A percentile compares a stretch with the other conserved stretches of the same genome.
Evolutionary conservation across 2,329 filamentous ascomycete species (phyloP).

Genomic region (Thermothelomyces thermophilus): DNA sequence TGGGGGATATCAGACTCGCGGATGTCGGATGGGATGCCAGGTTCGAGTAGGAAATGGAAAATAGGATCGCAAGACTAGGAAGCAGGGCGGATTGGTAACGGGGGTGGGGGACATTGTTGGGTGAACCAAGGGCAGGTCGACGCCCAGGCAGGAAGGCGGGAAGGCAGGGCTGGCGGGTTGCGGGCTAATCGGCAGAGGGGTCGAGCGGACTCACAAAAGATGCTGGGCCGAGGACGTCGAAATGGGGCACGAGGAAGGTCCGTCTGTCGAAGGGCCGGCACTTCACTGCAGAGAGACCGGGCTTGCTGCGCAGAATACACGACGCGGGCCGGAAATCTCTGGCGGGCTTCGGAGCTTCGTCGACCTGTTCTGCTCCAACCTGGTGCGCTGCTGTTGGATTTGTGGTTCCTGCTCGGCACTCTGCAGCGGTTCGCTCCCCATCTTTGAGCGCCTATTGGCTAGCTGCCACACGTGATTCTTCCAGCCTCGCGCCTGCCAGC

Average conservation of each 20-base stretch:
- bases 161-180: conserved; percentile 17
- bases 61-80: neutral
- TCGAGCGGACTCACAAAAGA: conserved; percentile 18
- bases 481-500: conserved; percentile 12
- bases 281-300: conserved; percentile 4
- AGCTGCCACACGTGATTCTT: conserved; percentile 12
- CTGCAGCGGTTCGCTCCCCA: conserved; percentile 2
- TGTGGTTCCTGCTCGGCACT: conserved; percentile 18
- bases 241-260: neutral
- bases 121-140: conserved; percentile 1
- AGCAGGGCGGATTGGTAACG: neutral
- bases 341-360: conserved; percentile 17
- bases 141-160: conserved; percentile 4
- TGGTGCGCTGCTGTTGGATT: conserved; percentile 18
- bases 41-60: neutral
- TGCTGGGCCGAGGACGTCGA: neutral
- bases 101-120: conserved; percentile 7
- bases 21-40: neutral
- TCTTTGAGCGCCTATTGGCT: conserved; percentile 12
- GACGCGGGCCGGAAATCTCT: conserved; percentile 17
- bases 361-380: conserved; percentile 20
- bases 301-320: conserved; percentile 6
- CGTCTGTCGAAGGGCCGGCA: neutral
- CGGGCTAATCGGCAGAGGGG: conserved; percentile 21
- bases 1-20: neutral